phyloP scores from a whole-genome alignment of 2,329 filamentous ascomycete genomes.

The Aspergillaceae sp. region DNA sequence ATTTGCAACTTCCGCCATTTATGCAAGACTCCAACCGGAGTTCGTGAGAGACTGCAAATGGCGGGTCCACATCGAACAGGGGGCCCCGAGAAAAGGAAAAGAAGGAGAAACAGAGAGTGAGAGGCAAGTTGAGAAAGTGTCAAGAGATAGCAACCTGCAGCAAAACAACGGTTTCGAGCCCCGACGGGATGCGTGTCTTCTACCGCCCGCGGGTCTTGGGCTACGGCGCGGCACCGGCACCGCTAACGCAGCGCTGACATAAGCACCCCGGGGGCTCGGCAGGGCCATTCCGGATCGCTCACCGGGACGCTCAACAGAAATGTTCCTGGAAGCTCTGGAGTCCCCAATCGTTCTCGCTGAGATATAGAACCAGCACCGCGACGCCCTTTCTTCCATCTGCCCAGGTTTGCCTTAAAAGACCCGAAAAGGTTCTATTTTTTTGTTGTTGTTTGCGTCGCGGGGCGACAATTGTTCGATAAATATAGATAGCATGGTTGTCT shows the following conservation, averaged over 20 bases:
- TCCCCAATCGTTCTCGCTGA: slow-evolving; percentile 16
- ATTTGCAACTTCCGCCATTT: slow-evolving; percentile 36
- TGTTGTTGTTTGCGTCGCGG: slow-evolving; percentile 14
- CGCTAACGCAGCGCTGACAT: slow-evolving; percentile 16
- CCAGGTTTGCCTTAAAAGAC: too few species aligned
- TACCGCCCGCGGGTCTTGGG: slow-evolving; percentile 3
- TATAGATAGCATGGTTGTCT: slow-evolving; percentile 42
- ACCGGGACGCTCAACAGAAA: slow-evolving; percentile 37
- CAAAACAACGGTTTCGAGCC: too few species aligned
- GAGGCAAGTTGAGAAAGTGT: not conserved
- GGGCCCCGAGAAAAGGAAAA: slow-evolving; percentile 15
- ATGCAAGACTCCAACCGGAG: slow-evolving; percentile 30
- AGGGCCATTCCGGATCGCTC: slow-evolving; percentile 26
- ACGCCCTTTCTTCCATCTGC: too few species aligned
- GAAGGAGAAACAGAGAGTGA: slow-evolving; percentile 4
- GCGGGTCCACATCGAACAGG: slow-evolving; percentile 21
- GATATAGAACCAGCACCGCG: slow-evolving; percentile 9
- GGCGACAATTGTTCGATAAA: slow-evolving; percentile 13
- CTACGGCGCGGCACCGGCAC: slow-evolving; percentile 14
- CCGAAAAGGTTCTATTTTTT: too few species aligned
- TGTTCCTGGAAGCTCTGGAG: slow-evolving; percentile 22
- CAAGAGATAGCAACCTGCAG: too few species aligned
- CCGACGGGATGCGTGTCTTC: slow-evolving; percentile 19
- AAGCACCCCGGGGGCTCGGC: slow-evolving; percentile 16
- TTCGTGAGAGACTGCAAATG: slow-evolving; percentile 15